Conservation (phyloP, 2,329 filamentous ascomycete genomes). For the Aspergillus sp. region DNA sequence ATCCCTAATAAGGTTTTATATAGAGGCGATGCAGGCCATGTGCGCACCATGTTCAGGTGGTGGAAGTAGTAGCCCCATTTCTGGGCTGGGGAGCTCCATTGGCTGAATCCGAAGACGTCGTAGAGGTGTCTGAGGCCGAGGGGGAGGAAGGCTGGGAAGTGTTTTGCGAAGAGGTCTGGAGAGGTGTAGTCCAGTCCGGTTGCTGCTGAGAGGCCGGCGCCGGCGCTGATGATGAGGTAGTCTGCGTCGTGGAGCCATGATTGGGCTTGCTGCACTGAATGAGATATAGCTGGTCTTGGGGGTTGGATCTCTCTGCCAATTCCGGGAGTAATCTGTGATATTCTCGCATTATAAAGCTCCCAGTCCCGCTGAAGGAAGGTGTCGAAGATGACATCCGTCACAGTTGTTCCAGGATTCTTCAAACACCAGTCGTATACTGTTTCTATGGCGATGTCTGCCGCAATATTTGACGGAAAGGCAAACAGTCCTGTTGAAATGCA, state of each 20-base stretch:
- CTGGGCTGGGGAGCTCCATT: conserved; percentile 15
- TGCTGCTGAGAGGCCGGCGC: conserved; percentile 23
- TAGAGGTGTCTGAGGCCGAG: conserved; percentile 26
- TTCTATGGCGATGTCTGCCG: conserved; percentile 17
- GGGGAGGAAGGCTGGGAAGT: conserved; percentile 29
- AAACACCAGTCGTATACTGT: conserved; percentile 17
- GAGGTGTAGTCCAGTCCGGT: conserved; percentile 26
- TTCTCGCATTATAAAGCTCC: conserved; percentile 9
- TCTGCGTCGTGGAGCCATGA: conserved; percentile 20
- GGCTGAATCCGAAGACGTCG: conserved; percentile 20
- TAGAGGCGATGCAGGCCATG: conserved; percentile 12
- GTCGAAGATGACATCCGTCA: conserved; percentile 25
- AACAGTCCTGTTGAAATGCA: conserved; percentile 27
- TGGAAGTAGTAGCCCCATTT: conserved; percentile 26
- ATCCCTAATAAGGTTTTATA: conserved; percentile 9
- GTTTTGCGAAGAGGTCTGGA: conserved; percentile 18
- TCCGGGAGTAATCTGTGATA: background rate
- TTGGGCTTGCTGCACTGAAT: conserved; percentile 10
- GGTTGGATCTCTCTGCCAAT: background rate
- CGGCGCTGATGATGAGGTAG: conserved; percentile 20
- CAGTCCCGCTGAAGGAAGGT: conserved; percentile 20
- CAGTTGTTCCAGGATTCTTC: conserved; percentile 10
- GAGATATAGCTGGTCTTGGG: background rate
- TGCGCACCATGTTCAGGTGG: conserved; percentile 19
- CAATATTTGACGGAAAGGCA: conserved; percentile 20